Evolutionary conservation across 352 stramenopile species (phyloP).

Genomic region (Phytopythium kandeliae): DNA sequence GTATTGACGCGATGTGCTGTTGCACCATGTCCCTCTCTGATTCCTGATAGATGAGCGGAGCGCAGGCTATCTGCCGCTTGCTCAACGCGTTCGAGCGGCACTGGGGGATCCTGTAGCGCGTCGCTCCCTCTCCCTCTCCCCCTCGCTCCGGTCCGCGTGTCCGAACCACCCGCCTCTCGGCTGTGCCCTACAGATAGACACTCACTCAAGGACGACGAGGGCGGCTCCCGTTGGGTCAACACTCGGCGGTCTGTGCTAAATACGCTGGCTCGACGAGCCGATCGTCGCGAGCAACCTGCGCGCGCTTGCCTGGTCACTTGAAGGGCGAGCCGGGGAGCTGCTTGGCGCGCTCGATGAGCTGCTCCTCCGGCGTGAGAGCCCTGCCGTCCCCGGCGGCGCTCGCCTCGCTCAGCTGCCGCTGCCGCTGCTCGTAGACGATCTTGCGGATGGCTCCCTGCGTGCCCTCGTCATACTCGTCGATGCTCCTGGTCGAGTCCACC

Average conservation of each 20-base stretch:
- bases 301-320: not conserved
- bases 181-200: not conserved
- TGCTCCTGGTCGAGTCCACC: slow-evolving; percentile 95
- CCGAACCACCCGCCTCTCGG: not conserved
- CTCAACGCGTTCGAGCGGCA: slow-evolving; percentile 97
- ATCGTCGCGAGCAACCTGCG: not conserved
- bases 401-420: slow-evolving; percentile 90
- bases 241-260: not conserved
- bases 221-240: no score
- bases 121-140: not conserved
- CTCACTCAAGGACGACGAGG: not conserved
- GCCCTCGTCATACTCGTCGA: slow-evolving; percentile 95
- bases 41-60: slow-evolving; percentile 85
- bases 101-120: slow-evolving; percentile 96
- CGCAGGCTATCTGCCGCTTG: slow-evolving; percentile 95
- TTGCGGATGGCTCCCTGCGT: slow-evolving; percentile 99
- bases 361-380: slow-evolving; percentile 85
- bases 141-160: not conserved
- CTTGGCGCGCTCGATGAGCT: slow-evolving; percentile 94
- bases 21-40: not conserved
- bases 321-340: slow-evolving; percentile 35
- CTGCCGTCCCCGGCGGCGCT: slow-evolving; percentile 9
- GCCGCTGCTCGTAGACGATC: slow-evolving; percentile 94
- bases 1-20: not conserved
- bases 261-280: no score